Percentiles rank a stretch among this genome's conserved stretches.
These are phyloP conservation scores for Aethionema arabicum DNA, from an alignment of 345 rosid genomes.

Conservation along the genomic window DNA sequence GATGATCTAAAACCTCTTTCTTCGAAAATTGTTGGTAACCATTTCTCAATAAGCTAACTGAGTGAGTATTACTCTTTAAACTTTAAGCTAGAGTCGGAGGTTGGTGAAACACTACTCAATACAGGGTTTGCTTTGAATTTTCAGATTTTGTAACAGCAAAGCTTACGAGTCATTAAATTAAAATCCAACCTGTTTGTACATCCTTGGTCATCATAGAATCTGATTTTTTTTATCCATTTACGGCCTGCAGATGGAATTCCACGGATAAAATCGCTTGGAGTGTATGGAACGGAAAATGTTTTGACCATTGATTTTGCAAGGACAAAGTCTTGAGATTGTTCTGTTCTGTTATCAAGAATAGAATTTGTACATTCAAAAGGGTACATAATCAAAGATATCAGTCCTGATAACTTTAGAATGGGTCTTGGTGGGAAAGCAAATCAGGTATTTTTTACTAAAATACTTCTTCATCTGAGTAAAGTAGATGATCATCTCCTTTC, in stretches of 20 bases:
- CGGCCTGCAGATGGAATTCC: slow-evolving; percentile 69
- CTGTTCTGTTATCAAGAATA: slow-evolving; percentile 62
- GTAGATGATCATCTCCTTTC: neutral
- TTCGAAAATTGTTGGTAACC: no score
- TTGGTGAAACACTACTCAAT: no score
- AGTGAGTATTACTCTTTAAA: no score
- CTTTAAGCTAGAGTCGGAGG: no score
- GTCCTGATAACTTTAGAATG: slow-evolving; percentile 91
- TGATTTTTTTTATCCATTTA: slow-evolving; percentile 6
- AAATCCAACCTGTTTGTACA: neutral
- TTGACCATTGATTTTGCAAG: slow-evolving; percentile 82
- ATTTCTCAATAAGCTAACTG: no score
- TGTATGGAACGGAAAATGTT: slow-evolving; percentile 71
- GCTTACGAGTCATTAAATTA: neutral
- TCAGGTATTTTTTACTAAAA: slow-evolving; percentile 46
- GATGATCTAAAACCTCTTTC: no score
- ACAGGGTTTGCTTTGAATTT: no score
- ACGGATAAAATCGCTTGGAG: slow-evolving; percentile 78
- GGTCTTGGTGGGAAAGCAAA: slow-evolving; percentile 81
- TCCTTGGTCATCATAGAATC: neutral
- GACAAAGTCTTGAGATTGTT: slow-evolving; percentile 72
- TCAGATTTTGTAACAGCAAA: no score
- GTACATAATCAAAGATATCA: slow-evolving; percentile 81
- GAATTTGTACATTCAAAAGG: slow-evolving; percentile 82
- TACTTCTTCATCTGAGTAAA: neutral